Evolutionary conservation across 352 stramenopile genomes (phyloP), one percentile per base, ranked within the genome.

Genomic region (Pythium sukuiense): DNA sequence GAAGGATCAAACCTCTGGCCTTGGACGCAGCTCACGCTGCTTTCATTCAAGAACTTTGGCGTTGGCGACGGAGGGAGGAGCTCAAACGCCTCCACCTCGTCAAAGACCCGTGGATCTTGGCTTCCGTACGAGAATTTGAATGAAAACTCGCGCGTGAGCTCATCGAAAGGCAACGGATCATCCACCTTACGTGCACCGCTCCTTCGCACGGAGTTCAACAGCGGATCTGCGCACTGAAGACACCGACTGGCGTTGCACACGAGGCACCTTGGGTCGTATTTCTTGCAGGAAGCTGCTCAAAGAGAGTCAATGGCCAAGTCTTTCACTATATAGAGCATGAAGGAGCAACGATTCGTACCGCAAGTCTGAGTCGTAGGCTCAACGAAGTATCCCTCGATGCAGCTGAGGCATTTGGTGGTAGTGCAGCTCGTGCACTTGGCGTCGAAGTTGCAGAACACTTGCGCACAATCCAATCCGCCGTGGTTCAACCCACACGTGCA

Each of bases 191-290:
- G 86, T 32, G 81, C 77, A 0, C 95, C 96, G 50, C 90, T 98
- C 16, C 94, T 87, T 27, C 89, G 84, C 18, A 98, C 84, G 1
- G 93, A 98, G 39, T 97, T 91, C 29, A 99, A 76, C 2, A 97
- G 61, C 35, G 87, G 81, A 67, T 99, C 96, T 2, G 87, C 80
- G 66, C 96, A 99, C n/a, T 79, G 67, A 14, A 96, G 79, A 60
- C 96, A 99, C 1, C 60, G 29, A 9, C 65, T 66, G 1, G 76
- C 68, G 63, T 92, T 77, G 69, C 96, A 99, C 43, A 75, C 68
- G n/a, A 90, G 75, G 70, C 96, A 99, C 13, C 96, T 86, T 18
- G 93, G 95, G 69, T 98, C 95, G 70, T 92, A 92, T 18, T 71
- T 72, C 35, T 86, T 81, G 65, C 96, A 98, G 2, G 85, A 87